phyloP scores from a whole-genome alignment of 306 rosid species.

The Calophaca sinica region DNA sequence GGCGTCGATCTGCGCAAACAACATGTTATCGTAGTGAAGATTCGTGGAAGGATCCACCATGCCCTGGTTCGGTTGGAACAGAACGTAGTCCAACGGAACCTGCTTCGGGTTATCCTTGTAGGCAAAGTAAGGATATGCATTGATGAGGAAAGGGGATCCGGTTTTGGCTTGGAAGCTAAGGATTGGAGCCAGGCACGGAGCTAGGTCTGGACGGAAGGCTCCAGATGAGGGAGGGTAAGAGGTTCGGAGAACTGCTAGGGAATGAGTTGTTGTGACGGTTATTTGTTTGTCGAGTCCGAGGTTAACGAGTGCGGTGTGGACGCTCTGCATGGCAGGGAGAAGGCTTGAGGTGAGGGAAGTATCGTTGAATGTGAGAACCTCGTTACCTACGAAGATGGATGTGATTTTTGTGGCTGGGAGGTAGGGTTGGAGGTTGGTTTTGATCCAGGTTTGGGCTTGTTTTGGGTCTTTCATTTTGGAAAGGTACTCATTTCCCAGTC shows the following conservation, averaged over 20 bases:
- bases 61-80: conserved; percentile 86
- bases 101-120: conserved; percentile 83
- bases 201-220: conserved; percentile 73
- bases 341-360: conserved; percentile 60
- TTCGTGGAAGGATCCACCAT: conserved; percentile 67
- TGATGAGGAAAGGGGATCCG: conserved; percentile 89
- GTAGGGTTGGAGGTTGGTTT: conserved; percentile 71
- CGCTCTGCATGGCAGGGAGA: conserved; percentile 87
- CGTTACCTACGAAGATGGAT: conserved; percentile 91
- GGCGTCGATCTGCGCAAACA: conserved; percentile 94
- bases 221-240: conserved; percentile 95
- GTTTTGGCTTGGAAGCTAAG: conserved; percentile 76
- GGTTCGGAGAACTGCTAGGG: conserved; percentile 71
- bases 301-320: conserved; percentile 72
- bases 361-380: conserved; percentile 88
- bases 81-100: conserved; percentile 72
- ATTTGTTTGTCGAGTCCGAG: conserved; percentile 69
- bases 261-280: conserved; percentile 63
- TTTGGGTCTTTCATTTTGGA: conserved; percentile 68
- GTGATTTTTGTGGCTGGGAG: conserved; percentile 82
- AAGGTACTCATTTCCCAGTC: conserved; percentile 80
- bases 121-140: conserved; percentile 97
- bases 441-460: conserved; percentile 78
- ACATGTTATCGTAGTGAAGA: conserved; percentile 91
- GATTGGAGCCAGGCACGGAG: conserved; percentile 63